phyloP scores from a whole-genome alignment of 164 flowering plant species.

The Nymphaea thermarum region DNA sequence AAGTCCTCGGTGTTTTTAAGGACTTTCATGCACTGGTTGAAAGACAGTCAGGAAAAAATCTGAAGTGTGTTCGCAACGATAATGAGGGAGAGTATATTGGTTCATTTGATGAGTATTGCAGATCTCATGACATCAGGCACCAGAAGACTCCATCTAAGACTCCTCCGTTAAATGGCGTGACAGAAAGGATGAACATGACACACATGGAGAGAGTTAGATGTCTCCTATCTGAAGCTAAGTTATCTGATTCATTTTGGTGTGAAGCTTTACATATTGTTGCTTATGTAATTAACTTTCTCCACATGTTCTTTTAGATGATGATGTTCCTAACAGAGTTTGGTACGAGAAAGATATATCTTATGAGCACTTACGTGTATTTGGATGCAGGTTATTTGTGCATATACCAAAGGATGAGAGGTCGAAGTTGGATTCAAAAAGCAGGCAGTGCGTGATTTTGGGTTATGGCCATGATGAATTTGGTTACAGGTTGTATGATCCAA shows the following conservation, averaged over 20 bases:
- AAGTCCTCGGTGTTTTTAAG: conserved; percentile 3
- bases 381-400: not conserved
- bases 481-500: not conserved
- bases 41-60: conserved; percentile 1
- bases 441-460: not conserved
- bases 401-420: conserved; percentile 3
- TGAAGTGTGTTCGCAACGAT: conserved; percentile 7
- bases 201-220: not conserved
- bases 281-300: not conserved
- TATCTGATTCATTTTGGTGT: conserved; percentile 3
- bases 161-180: not conserved
- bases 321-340: not conserved
- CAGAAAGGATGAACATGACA: not conserved
- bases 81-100: conserved; percentile 9
- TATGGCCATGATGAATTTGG: not conserved
- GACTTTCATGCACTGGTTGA: conserved; percentile 7
- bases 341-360: not conserved
- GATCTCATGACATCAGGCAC: conserved; percentile 3
- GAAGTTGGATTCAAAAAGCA: not conserved
- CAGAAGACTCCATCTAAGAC: not conserved
- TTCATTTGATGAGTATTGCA: conserved; percentile 6
- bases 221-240: not conserved
- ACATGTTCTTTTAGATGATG: not conserved
- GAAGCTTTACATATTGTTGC: not conserved
- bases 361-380: not conserved